Base-by-base conservation (phyloP, 148 eudicot genomes). In the Chenopodium album region DNA sequence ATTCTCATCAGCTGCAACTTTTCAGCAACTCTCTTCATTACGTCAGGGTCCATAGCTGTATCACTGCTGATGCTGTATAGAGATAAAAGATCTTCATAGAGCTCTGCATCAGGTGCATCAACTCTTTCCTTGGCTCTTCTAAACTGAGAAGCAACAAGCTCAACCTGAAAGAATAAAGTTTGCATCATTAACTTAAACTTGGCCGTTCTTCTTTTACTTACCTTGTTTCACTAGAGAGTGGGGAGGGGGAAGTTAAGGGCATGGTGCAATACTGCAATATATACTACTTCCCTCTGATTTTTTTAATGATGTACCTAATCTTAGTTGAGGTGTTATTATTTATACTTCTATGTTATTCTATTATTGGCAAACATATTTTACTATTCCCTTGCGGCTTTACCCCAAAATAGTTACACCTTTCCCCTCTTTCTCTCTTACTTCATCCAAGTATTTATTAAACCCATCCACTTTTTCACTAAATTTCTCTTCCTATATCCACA, bases 61-160 rank as follows among this genome's bases (percentile, higher is more conserved):
- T 91, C 92, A 56, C 72, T 89, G 76, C 78, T 83, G 82, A 85
- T 90, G 78, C 84, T 82, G 83, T 90, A 89, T 77, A 95, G 91
- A 80, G 82, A 87, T 65, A 85, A 81, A n/a, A 95, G 89, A 80
- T 90, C 93, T 2, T 93, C 94, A 52, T 90, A 81, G 54, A 95
- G 88, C 79, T 90, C 98, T 65, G 77, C 71, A 86, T 95, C 98
- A 29, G 91, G 87, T 44, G 87, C 82, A 75, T 95, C 94, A 44
- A 85, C 85, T 86, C 97, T 93, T 69, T 91, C 94, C 86, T 93
- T 95, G 85, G 98, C 98, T 89, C 98, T 92, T 90, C 80, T 85
- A 82, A 95, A 95, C 83, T 95, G 98, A 80, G 91, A 78, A 83
- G 88, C 87, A 71, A 95, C 98, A 65, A 95, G 98, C 83, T 92